These are phyloP conservation scores for Candida glaebosa DNA, from an alignment of 805 yeast species.

Conservation along the genomic window DNA sequence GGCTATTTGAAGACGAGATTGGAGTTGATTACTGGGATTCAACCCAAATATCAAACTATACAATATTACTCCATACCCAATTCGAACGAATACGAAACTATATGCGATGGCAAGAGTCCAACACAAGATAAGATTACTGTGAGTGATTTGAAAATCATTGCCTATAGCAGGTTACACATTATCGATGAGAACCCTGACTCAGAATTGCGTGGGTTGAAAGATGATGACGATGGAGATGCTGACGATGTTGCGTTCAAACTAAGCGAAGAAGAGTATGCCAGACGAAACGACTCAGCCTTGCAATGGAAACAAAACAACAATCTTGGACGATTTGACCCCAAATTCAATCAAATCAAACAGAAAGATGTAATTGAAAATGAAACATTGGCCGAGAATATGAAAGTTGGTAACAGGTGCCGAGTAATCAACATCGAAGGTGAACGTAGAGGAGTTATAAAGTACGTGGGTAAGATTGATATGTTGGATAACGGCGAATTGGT, in stretches of 20 bases:
- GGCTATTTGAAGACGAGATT: slow-evolving; percentile 49
- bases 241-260: slow-evolving; percentile 43
- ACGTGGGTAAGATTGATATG: slow-evolving; percentile 63
- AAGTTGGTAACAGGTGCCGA: slow-evolving; percentile 54
- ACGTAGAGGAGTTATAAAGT: slow-evolving; percentile 70
- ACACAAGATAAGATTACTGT: slow-evolving; percentile 16
- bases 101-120: slow-evolving; percentile 15
- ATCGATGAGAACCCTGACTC: slow-evolving; percentile 54
- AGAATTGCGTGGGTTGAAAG: slow-evolving; percentile 37
- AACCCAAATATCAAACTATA: slow-evolving; percentile 52
- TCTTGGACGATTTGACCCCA: slow-evolving; percentile 72
- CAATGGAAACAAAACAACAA: slow-evolving; percentile 71
- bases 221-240: slow-evolving; percentile 15
- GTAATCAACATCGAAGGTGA: slow-evolving; percentile 42
- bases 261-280: slow-evolving; percentile 59
- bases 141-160: slow-evolving; percentile 24
- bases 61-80: slow-evolving; percentile 41
- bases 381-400: slow-evolving; percentile 22
- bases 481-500: slow-evolving; percentile 46
- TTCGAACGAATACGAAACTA: slow-evolving; percentile 31
- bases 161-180: slow-evolving; percentile 53
- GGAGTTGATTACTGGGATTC: slow-evolving; percentile 73
- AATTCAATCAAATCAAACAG: slow-evolving; percentile 28
- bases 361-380: slow-evolving; percentile 28
- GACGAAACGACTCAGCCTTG: slow-evolving; percentile 58